Conservation (phyloP, 257 asterid species). For the Capsicum chinense region DNA sequence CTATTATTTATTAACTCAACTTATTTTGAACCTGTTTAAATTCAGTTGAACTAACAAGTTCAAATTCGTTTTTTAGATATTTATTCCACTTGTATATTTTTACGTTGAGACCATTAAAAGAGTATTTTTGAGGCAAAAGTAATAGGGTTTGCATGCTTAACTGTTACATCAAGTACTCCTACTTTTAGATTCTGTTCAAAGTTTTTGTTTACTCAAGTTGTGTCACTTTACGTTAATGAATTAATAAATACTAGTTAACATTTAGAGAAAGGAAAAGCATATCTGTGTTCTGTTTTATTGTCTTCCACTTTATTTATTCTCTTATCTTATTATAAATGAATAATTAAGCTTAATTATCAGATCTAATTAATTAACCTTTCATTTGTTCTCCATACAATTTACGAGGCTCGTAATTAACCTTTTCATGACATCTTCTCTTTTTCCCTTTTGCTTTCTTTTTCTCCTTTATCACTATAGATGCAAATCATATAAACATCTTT, state of each 20-base stretch:
- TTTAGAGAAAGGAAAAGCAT: conserved; percentile 12
- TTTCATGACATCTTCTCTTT: conserved; percentile 47
- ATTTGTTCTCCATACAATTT: conserved; percentile 36
- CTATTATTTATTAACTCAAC: background rate
- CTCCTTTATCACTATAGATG: conserved; percentile 36
- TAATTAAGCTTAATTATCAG: conserved; percentile 29
- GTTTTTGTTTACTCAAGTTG: conserved; percentile 12
- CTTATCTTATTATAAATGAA: conserved; percentile 27
- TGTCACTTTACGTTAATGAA: conserved; percentile 24
- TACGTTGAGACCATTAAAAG: conserved; percentile 1
- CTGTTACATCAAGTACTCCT: conserved; percentile 31
- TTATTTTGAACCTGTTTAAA: background rate
- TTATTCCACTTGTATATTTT: background rate
- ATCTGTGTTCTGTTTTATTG: background rate
- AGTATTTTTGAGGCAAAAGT: conserved; percentile 10
- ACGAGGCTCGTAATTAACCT: conserved; percentile 39
- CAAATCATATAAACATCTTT: conserved; percentile 19
- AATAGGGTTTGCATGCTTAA: conserved; percentile 10
- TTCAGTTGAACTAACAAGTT: background rate
- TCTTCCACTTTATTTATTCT: conserved; percentile 33
- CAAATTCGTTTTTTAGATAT: background rate
- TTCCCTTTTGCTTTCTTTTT: conserved; percentile 25
- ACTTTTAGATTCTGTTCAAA: conserved; percentile 26
- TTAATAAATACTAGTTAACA: background rate
- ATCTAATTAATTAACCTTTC: conserved; percentile 26